Evolutionary conservation across 805 yeast genomes (phyloP).

Genomic region (Lipomyces oligophaga): DNA sequence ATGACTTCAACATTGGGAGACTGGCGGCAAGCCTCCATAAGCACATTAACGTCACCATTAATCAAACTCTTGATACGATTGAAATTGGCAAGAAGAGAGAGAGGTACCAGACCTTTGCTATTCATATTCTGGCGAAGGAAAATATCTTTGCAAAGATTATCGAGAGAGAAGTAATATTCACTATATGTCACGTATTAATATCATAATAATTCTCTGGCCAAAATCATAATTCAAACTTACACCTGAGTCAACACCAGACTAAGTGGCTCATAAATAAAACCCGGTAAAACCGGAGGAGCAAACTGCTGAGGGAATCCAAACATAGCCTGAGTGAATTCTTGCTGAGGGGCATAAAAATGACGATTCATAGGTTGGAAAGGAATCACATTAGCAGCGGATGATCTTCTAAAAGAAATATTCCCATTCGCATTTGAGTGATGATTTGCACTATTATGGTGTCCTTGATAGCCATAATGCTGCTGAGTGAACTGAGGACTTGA

Average conservation of each 20-base stretch:
- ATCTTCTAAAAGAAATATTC: constrained; percentile 17
- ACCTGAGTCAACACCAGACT: constrained; percentile 16
- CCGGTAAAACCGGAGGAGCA: constrained; percentile 15
- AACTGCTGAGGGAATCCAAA: constrained; percentile 16
- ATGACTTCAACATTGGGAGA: constrained; percentile 52
- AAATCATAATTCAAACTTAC: constrained; percentile 6
- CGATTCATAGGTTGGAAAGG: constrained; percentile 21
- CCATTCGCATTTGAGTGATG: constrained; percentile 5
- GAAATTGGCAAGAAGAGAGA: constrained; percentile 61
- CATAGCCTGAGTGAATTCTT: constrained; percentile 19
- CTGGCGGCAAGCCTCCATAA: constrained; percentile 52
- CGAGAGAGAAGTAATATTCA: constrained; percentile 85
- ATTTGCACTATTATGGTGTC: constrained; percentile 14
- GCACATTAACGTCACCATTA: constrained; percentile 50
- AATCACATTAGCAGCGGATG: constrained; percentile 18
- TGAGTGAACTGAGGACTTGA: constrained; percentile 21
- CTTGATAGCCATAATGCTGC: constrained; percentile 8
- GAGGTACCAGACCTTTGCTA: constrained; percentile 65
- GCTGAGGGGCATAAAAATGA: constrained; percentile 20
- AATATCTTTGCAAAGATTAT: constrained; percentile 80
- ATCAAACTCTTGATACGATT: constrained; percentile 69
- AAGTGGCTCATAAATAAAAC: constrained; percentile 19
- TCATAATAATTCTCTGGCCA: not conserved
- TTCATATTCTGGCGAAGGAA: constrained; percentile 80
- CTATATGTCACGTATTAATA: not conserved